phyloP scores from a whole-genome alignment of 2,329 filamentous ascomycete genomes.

The Didymella exigua region DNA sequence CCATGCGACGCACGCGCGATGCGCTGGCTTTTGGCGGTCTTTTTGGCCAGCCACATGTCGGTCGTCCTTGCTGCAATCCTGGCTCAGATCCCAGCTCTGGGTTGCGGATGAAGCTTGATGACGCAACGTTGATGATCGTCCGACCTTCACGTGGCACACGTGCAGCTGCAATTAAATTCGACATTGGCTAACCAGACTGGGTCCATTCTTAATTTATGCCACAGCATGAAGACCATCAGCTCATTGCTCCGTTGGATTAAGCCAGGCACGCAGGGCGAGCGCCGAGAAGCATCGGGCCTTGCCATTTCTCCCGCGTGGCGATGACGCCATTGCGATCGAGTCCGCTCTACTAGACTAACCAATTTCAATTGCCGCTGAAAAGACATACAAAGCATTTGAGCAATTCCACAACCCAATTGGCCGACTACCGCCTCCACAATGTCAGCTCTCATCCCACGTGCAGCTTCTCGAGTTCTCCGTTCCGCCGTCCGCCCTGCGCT shows the following conservation, averaged over 20 bases:
- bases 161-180: not conserved
- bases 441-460: constrained; percentile 44
- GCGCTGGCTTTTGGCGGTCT: constrained; percentile 4
- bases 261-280: not conserved
- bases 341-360: constrained; percentile 12
- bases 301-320: constrained; percentile 1
- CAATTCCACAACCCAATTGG: not conserved
- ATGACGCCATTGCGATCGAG: constrained; percentile 12
- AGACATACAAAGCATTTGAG: not conserved
- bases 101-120: constrained; percentile 16
- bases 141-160: constrained; percentile 5
- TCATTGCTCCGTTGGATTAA: not conserved
- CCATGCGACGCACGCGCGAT: constrained; percentile 5
- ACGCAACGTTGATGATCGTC: constrained; percentile 14
- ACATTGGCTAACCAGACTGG: not conserved
- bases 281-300: not conserved
- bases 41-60: constrained; percentile 13
- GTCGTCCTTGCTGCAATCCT: constrained; percentile 22
- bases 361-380: not conserved
- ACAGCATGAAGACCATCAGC: not conserved
- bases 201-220: not conserved
- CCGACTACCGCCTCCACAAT: constrained; percentile 25
- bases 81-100: constrained; percentile 20
- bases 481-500: constrained; percentile 34
- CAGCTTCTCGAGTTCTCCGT: constrained; percentile 44